Base-by-base conservation (phyloP, 2,329 filamentous ascomycete genomes). In the Orbilia blumenaviensis region DNA sequence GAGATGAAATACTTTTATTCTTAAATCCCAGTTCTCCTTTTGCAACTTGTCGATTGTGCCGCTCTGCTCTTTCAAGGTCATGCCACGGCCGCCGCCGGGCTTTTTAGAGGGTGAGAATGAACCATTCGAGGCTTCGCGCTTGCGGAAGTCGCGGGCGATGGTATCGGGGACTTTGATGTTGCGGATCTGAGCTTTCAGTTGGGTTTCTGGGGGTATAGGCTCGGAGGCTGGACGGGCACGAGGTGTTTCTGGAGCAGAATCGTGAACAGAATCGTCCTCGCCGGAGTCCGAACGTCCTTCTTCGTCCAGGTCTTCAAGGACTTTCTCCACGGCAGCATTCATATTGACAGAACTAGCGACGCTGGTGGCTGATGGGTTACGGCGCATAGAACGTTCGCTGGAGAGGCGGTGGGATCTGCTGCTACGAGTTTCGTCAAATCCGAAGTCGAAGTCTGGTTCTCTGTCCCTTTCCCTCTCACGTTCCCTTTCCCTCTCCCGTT, bases 1-100 rank as follows among this genome's bases (percentile, higher is more conserved):
- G 56, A 99, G 87, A 81, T 97, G 99, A 86, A 97, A 96, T 78
- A 98, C 95, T 82, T 97, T 96, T 83, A 98, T 89, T 83, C 98
- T 97, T 66, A 98, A 85, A 82, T 97, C 94, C 82, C 98, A 99
- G 79, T 99, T 99, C 83, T 99, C 95, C 84, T 99, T 99, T 75
- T 93, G 96, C 1, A 98, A 87, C 73, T 94, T 90, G 83, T 99
- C 95, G 78, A 99, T 97, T 12, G 94, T 98, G 83, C 91, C 96
- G 81, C 94, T 97, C 83, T 99, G 95, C 83, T 99, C 95, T 82
- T 97, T 98, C 42, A 99, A 85, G 0, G 95, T 98, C 83, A 99
- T 85, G 79, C 67, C 89, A 82, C 36, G 84, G 85, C 1, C 86
- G 83, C 78, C 86, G 87, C 23, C 85, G 36, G 7, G 89, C 88